These are phyloP conservation scores for Penicillium alfredii DNA, from an alignment of 495 filamentous ascomycete genomes.

Conservation along the genomic window DNA sequence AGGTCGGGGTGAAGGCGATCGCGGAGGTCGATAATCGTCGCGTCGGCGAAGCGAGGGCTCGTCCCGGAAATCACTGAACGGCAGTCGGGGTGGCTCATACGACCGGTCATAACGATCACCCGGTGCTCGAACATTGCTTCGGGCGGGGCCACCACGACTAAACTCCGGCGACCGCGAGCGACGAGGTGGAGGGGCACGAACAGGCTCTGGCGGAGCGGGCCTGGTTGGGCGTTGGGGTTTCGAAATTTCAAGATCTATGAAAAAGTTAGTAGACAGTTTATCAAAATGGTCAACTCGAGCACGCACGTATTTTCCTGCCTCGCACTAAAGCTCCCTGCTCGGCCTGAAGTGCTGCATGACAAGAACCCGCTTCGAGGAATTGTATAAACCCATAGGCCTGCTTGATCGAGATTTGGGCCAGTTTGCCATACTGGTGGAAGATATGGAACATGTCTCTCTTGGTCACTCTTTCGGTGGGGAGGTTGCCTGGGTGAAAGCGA, in stretches of 20 bases:
- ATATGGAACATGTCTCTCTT: constrained; percentile 90
- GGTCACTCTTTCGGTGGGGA: constrained; percentile 86
- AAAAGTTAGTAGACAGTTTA: constrained; percentile 3
- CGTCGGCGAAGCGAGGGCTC: constrained; percentile 44
- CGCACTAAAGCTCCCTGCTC: constrained; percentile 75
- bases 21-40: constrained; percentile 59
- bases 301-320: constrained; percentile 89
- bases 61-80: constrained; percentile 46
- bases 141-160: constrained; percentile 41
- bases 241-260: constrained; percentile 84
- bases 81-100: constrained; percentile 32
- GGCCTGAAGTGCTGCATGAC: constrained; percentile 61
- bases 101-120: constrained; percentile 42
- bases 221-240: constrained; percentile 78
- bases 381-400: constrained; percentile 97
- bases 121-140: constrained; percentile 26
- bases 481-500: constrained; percentile 59
- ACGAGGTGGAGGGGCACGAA: constrained; percentile 35
- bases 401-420: constrained; percentile 95
- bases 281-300: neutral
- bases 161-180: constrained; percentile 72
- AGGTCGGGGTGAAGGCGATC: constrained; percentile 57
- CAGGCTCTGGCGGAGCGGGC: constrained; percentile 35
- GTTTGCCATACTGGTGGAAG: constrained; percentile 77
- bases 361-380: constrained; percentile 71